Evolutionary conservation across 495 filamentous ascomycete species (phyloP), one percentile per base, ranked within the genome.

Genomic region (Neurospora hispaniola): DNA sequence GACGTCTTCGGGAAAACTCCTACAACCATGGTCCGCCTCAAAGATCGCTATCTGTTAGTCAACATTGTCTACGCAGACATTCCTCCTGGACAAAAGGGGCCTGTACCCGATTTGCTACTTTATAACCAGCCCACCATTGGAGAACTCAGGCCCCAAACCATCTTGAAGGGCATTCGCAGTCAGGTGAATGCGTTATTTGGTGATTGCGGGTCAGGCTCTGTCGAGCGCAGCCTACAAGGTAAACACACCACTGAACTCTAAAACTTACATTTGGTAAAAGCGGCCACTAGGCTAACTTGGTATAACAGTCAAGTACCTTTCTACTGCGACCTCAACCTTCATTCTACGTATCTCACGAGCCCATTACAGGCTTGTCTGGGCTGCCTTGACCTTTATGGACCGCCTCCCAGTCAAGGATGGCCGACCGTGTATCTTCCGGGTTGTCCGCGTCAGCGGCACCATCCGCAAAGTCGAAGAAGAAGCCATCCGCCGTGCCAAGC

Each of bases 401-500:
- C 82, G 82, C 18, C 81, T 97, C 4, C 92, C 93, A 73, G 46
- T 85, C 73, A 81, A 83, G 75, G 81, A 86, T 76, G 82, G 86
- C 59, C 82, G 81, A 71, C 85, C 88, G 0, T 94, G 93, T 75
- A 89, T 96, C 8, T 91, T 94, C 70, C 89, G 91, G 69, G 94
- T 98, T n/a, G 87, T 97, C 18, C 86, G 92, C 71, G 93, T 97
- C n/a, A 93, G 91, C 73, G 96, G 96, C 27, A 99, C 96, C 11
- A 96, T 99, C 76, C 89, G 89, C 73, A 97, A 97, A 83, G 91
- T 90, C 3, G 93, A 98, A 85, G 90, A 96, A 80, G 94, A 95
- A 80, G 93, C 91, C 43, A 90, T 98, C 77, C 86, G 89, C 27
- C 86, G 93, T 73, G 92, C 93, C 48, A 89, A 89, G 75, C 84